Evolutionary conservation across 2,329 filamentous ascomycete genomes (phyloP), one percentile per base, ranked within the genome.

Genomic region (Xylaria multiplex): DNA sequence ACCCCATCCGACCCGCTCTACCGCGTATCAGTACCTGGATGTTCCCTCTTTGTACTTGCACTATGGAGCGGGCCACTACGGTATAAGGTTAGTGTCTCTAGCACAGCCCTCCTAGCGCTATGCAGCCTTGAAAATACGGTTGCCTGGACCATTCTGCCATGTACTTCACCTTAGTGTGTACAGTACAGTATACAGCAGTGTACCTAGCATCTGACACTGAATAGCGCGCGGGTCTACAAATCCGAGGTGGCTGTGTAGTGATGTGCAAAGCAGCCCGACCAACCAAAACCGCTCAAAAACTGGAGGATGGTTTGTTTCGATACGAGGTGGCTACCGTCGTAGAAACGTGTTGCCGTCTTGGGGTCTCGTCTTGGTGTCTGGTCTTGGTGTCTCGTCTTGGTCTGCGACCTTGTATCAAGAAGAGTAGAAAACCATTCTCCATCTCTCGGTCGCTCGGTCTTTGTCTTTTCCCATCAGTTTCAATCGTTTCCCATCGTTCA

Each of bases 201-300:
- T 9, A 35, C 32, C 32, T 6, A 35, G 32, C 32, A 27, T 30
- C 35, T 11, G 30, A 55, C 43, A 46, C 30, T 16, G 40, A 19
- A 53, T 58, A 42, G 62, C 59, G 64, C 59, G 64, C 64, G 64
- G 59, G 59, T 62, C 3, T 30, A 32, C 8, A 7, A 42, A 14
- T 16, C 46, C 5, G 32, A 46, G 46, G 63, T 57, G 64, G 64
- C 64, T 66, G 64, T 62, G 64, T 53, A 62, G 59, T 43, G 64
- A 63, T 55, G 58, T 54, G 64, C 64, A 37, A 43, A 37, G 35
- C n/a, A 19, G 45, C 64, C 43, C 22, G 54, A 16, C 64, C 64
- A 66, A 66, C 59, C 59, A 66, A 54, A 58, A 32, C 24, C 19
- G 9, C 42, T 16, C 30, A 11, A 40, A 52, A 32, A 9, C 11